A percentile compares a stretch with the other conserved stretches of the same genome.
Conservation (phyloP, 805 yeast species). For the Candida maesae region DNA sequence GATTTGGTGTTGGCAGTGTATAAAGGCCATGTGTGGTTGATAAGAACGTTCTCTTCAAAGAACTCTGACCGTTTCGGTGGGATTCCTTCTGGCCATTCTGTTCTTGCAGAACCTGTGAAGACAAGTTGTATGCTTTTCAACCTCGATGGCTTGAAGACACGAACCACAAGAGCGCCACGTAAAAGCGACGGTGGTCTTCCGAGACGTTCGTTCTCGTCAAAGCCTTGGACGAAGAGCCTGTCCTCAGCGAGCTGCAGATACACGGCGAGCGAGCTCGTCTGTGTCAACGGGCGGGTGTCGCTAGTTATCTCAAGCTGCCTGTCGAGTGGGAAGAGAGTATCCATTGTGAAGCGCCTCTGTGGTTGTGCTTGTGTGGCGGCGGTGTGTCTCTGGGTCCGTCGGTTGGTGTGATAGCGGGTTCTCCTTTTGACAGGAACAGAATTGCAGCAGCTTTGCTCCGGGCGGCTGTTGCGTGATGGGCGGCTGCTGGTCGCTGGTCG, state of each 20-base stretch:
- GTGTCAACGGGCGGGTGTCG: conserved; percentile 47
- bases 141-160: conserved; percentile 68
- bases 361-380: not conserved
- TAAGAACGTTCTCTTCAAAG: conserved; percentile 59
- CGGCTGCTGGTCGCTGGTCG: too few relatives aligned
- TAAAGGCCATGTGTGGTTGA: conserved; percentile 90
- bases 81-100: conserved; percentile 98
- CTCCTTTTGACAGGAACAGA: not conserved
- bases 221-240: conserved; percentile 77
- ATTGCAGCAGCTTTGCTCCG: not conserved
- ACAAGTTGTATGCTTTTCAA: conserved; percentile 58
- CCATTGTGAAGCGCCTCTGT: conserved; percentile 4
- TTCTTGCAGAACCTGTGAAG: conserved; percentile 66
- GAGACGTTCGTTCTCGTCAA: conserved; percentile 56
- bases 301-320: conserved; percentile 42
- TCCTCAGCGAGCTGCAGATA: conserved; percentile 78
- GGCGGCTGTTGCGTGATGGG: not conserved
- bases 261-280: conserved; percentile 63
- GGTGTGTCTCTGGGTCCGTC: not conserved
- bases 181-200: conserved; percentile 73
- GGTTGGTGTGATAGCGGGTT: not conserved
- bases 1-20: conserved; percentile 29
- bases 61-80: conserved; percentile 79
- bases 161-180: conserved; percentile 71
- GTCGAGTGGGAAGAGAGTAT: conserved; percentile 49